Base-by-base conservation (phyloP, 2,329 filamentous ascomycete genomes). In the Colletotrichum noveboracense region DNA sequence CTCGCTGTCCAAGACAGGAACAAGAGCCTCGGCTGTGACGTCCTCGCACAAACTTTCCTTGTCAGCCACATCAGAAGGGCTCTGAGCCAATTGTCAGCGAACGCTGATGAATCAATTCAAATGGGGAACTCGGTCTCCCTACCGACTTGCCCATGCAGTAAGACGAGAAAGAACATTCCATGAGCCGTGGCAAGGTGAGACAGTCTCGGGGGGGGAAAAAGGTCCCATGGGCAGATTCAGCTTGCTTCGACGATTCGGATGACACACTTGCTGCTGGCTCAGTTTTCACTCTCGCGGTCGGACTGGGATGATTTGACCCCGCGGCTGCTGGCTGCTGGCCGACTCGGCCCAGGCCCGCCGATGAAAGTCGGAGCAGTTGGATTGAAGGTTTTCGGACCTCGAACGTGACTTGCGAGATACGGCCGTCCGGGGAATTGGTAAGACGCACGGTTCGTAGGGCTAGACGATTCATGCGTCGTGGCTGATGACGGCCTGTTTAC, bases 361-460 rank as follows among this genome's bases (percentile, higher is more conserved):
- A 61, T 61, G 30, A 26, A 24, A 67, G 28, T 62, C 56, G 61
- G 68, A 43, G 72, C 61, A 43, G 18, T 13, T 62, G 24, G 38
- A 13, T 48, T 75, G 64, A 30, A 26, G 43, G 64, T 65, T 65
- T 69, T 52, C 65, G 34, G 48, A 66, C 34, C 70, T 48, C 26
- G 65, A 52, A 58, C 38, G 21, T 38, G 69, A 34, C 55, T 64
- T 62, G 43, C 13, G 18, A 28, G 36, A 72, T n/a, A 55, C 48
- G 26, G 18, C 65, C 43, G 28, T 67, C 34, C 58, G 34, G 64
- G 65, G 26, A 69, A 65, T 52, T 68, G 28, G 65, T 65, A 73
- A 62, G 43, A 36, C 43, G 74, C 74, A 74, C 74, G 70, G 74
- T 71, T 69, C 36, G 48, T 74, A 61, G 64, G 58, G 36, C 64